Evolutionary conservation across 2,329 filamentous ascomycete species (phyloP).

Genomic region (Clonostachys solani): DNA sequence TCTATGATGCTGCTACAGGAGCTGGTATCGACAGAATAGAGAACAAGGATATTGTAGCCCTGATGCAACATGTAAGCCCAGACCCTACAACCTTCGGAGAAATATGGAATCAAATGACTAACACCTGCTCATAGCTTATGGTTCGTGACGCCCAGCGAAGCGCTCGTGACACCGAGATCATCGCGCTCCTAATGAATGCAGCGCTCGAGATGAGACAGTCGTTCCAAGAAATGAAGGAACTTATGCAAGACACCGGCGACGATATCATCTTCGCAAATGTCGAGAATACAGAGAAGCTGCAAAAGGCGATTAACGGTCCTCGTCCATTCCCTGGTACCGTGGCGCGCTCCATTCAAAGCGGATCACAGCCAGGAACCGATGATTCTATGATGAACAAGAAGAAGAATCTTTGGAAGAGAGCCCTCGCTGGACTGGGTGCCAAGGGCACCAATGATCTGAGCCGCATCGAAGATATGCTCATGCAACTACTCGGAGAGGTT

Average conservation of each 20-base stretch:
- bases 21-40: slow-evolving; percentile 87
- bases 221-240: slow-evolving; percentile 91
- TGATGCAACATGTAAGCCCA: slow-evolving; percentile 85
- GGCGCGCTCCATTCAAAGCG: slow-evolving; percentile 54
- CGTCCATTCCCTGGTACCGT: slow-evolving; percentile 71
- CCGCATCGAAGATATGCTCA: slow-evolving; percentile 87
- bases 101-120: slow-evolving; percentile 13
- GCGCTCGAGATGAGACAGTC: slow-evolving; percentile 96
- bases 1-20: slow-evolving; percentile 88
- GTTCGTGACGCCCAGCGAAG: slow-evolving; percentile 95
- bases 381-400: slow-evolving; percentile 70
- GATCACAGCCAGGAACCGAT: slow-evolving; percentile 48
- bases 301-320: slow-evolving; percentile 80
- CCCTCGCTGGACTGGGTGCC: slow-evolving; percentile 83
- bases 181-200: slow-evolving; percentile 88
- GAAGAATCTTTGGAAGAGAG: slow-evolving; percentile 88
- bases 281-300: slow-evolving; percentile 82
- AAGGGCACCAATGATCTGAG: slow-evolving; percentile 85
- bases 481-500: slow-evolving; percentile 87
- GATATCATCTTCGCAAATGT: slow-evolving; percentile 82
- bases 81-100: background rate
- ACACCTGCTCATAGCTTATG: slow-evolving; percentile 57
- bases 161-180: slow-evolving; percentile 91
- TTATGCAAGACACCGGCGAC: slow-evolving; percentile 80
- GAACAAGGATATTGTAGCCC: slow-evolving; percentile 90